Base-by-base conservation (phyloP, 148 eudicot genomes). In the Rhododendron ovatum region DNA sequence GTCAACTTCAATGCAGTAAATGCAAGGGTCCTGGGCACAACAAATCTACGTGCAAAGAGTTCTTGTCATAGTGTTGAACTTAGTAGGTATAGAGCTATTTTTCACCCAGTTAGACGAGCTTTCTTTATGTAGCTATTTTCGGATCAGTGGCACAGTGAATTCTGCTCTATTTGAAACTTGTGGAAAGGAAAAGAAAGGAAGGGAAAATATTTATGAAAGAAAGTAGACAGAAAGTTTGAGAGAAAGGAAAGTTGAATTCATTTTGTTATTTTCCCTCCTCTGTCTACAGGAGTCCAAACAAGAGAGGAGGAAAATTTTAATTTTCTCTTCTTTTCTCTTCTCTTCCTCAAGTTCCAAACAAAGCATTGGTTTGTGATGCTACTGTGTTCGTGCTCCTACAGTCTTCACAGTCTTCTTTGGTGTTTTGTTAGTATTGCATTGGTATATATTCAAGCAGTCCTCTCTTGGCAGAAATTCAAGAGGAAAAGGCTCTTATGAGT, bases 11-110 rank as follows among this genome's bases (percentile, higher is more conserved):
- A 86, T 96, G 99, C 82, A 94, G 97, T 86, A 92, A 89, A 89
- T 96, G 99, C 92, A 96, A 93, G 90, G 95, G 95, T 35, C 86
- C 91, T 43, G 99, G 99, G 78, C 99, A 96, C 89, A 96, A 94
- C 88, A 96, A 94, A 87, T 94, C 97, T 69, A 93, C 98, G 47
- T 96, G 99, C 92, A 95, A 94, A 78, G 81, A 78, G 87, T 80
- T 87, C 82, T 50, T 86, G 77, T 80, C 86, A 86, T 89, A 89
- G 81, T 55, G 85, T 63, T 91, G 74, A 77, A 75, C 85, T 20
- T 48, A 84, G 90, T 87, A 89, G 84, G 89, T 85, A 47, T 53
- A 82, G 43, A 53, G n/a, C 33, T 82, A 2, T 3, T 33, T 82
- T 59, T 80, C 14, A 0, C 59, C 61, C 63, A 28, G 8, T 53